Evolutionary conservation across 2,329 filamentous ascomycete genomes (phyloP).

Genomic region (Phialophora tarda): DNA sequence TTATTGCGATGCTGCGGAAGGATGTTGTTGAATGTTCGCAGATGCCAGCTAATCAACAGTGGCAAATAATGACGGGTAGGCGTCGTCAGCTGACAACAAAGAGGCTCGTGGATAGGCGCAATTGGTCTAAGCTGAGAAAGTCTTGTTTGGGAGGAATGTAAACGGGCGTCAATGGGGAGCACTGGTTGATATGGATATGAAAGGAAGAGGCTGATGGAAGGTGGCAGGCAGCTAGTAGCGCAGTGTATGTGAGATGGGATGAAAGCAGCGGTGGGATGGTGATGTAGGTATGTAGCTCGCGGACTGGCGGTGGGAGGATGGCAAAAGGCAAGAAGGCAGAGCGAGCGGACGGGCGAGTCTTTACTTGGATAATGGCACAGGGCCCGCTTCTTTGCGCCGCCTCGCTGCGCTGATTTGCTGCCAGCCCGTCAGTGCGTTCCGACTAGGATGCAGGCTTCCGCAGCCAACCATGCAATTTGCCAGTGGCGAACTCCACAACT

Average conservation of each 20-base stretch:
- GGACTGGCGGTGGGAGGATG: conserved; percentile 27
- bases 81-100: conserved; percentile 26
- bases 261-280: conserved; percentile 25
- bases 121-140: conserved; percentile 23
- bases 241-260: conserved; percentile 21
- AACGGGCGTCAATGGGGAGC: conserved; percentile 11
- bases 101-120: conserved; percentile 12
- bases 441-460: conserved; percentile 19
- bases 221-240: conserved; percentile 19
- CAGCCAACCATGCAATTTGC: conserved; percentile 23
- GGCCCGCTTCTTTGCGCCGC: neutral
- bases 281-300: conserved; percentile 23
- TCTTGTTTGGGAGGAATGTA: conserved; percentile 21
- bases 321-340: conserved; percentile 19
- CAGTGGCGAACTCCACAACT: conserved; percentile 10
- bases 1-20: conserved; percentile 19
- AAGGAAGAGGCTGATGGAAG: conserved; percentile 22
- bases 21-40: neutral
- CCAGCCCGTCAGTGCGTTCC: conserved; percentile 12
- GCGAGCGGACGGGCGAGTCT: conserved; percentile 7
- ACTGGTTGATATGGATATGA: conserved; percentile 12
- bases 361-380: neutral
- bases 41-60: conserved; percentile 34
- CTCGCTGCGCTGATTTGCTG: conserved; percentile 1
- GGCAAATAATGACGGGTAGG: conserved; percentile 32